Conservation (phyloP, 495 filamentous ascomycete genomes). For the Astrocystis sublimbata region DNA sequence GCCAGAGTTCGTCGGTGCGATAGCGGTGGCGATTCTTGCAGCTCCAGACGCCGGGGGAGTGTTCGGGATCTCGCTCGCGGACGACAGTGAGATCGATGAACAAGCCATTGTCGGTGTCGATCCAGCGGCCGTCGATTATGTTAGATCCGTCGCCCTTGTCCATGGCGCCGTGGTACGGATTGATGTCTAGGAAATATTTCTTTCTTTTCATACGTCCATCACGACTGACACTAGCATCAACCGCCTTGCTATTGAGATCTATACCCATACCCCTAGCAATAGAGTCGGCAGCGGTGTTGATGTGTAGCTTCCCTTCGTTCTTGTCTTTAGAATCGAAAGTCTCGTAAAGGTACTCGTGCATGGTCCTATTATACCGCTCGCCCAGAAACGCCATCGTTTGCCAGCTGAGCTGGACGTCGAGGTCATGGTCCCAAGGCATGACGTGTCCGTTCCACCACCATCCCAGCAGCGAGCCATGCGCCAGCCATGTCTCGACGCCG, state of each 20-base stretch:
- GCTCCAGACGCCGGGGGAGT: constrained; percentile 65
- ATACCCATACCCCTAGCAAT: not conserved
- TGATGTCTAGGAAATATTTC: constrained; percentile 74
- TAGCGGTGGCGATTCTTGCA: constrained; percentile 85
- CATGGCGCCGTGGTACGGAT: constrained; percentile 64
- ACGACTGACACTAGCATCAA: constrained; percentile 35
- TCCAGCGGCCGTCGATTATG: constrained; percentile 84
- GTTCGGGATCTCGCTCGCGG: constrained; percentile 62
- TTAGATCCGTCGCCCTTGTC: constrained; percentile 68
- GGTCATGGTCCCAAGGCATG: constrained; percentile 85
- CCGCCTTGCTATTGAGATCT: constrained; percentile 3
- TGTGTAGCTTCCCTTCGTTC: not conserved
- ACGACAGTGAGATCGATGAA: constrained; percentile 90
- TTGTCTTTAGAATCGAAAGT: constrained; percentile 39
- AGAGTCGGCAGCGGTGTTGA: not conserved
- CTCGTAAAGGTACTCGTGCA: constrained; percentile 63
- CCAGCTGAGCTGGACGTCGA: constrained; percentile 77
- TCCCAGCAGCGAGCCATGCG: constrained; percentile 81
- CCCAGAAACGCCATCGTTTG: constrained; percentile 64
- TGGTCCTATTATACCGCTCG: constrained; percentile 63
- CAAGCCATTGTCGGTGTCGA: constrained; percentile 73
- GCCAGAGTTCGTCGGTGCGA: constrained; percentile 69
- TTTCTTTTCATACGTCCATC: constrained; percentile 20
- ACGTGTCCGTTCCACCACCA: constrained; percentile 92
- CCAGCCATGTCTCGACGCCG: constrained; percentile 79